phyloP scores from a whole-genome alignment of 2,329 filamentous ascomycete species.

The Aspergillus tamarii region DNA sequence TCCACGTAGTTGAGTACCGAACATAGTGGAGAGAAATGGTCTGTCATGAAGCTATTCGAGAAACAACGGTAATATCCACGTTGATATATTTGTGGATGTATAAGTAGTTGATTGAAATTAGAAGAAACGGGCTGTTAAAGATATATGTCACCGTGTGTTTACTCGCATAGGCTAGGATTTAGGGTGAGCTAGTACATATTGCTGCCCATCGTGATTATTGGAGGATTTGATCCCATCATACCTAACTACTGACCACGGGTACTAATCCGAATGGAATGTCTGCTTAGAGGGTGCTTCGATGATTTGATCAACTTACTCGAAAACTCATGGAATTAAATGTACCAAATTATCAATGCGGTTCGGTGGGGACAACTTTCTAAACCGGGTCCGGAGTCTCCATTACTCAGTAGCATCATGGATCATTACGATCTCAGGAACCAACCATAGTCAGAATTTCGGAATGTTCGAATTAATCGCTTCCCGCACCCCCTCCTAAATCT shows the following conservation, averaged over 20 bases:
- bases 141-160: not conserved
- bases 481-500: not conserved
- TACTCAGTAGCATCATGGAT: not conserved
- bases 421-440: slow-evolving; percentile 7
- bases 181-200: not conserved
- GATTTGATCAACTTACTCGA: too few species aligned
- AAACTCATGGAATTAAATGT: not conserved
- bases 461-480: not conserved
- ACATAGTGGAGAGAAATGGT: not conserved
- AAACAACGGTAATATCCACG: not conserved
- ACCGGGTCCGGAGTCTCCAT: slow-evolving; percentile 8
- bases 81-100: not conserved
- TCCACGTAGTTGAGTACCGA: not conserved
- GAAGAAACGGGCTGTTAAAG: not conserved
- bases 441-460: not conserved
- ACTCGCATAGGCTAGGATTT: not conserved
- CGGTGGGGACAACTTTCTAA: not conserved
- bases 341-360: not conserved
- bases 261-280: too few species aligned
- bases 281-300: too few species aligned
- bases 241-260: not conserved
- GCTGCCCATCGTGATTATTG: not conserved
- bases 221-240: not conserved
- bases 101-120: not conserved
- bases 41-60: not conserved